Conservation (phyloP, 306 rosid genomes). For the Cucumis melo region DNA sequence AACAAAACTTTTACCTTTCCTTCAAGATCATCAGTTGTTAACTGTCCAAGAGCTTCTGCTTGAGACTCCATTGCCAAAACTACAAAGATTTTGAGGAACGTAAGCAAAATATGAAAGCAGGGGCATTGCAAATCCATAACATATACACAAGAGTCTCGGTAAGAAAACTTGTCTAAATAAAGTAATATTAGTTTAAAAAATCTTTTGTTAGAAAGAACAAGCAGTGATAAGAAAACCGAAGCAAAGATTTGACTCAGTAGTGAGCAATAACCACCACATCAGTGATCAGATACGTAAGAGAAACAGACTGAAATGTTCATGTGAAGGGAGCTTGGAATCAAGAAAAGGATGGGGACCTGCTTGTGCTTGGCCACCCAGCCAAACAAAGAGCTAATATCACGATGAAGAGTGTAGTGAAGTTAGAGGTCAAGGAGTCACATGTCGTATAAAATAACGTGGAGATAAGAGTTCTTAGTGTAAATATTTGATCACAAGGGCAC, state of each 20-base stretch:
- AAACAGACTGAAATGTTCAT: background rate
- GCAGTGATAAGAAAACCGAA: background rate
- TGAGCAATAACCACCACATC: background rate
- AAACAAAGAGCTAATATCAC: background rate
- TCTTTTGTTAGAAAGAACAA: background rate
- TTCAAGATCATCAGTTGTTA: slow-evolving; percentile 82
- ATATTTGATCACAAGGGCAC: background rate
- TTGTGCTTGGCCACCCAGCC: background rate
- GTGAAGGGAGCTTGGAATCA: background rate
- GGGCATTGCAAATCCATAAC: background rate
- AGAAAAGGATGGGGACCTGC: background rate
- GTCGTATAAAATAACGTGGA: background rate
- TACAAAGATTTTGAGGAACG: slow-evolving; percentile 16
- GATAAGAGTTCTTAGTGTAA: background rate
- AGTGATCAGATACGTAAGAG: background rate
- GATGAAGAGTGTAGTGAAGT: background rate
- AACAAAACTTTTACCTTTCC: slow-evolving; percentile 45
- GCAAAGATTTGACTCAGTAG: background rate
- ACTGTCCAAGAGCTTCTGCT: slow-evolving; percentile 92
- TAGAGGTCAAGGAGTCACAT: background rate
- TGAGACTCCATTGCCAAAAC: slow-evolving; percentile 94
- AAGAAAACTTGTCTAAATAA: background rate
- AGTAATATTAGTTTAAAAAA: background rate
- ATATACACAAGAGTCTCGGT: background rate
- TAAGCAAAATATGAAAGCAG: slow-evolving; percentile 8